phyloP scores from a whole-genome alignment of 768 basidiomycete species.

The Lyophyllum semitale region DNA sequence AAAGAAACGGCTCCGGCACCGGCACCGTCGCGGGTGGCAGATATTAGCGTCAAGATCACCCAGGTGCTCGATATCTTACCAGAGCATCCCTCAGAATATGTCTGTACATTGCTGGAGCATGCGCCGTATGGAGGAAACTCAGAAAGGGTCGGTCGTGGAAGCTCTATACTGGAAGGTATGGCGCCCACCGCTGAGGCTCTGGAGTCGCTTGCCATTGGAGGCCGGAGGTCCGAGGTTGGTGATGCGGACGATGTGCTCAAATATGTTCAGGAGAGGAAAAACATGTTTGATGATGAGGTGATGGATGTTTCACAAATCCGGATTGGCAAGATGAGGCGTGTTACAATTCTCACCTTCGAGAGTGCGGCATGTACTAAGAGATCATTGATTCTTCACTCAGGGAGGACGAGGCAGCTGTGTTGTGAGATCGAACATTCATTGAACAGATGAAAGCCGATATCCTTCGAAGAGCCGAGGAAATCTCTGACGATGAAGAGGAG shows the following conservation, averaged over 20 bases:
- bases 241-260: conserved; percentile 13
- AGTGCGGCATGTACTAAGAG: background rate
- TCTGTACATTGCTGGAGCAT: conserved; percentile 57
- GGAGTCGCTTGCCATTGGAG: background rate
- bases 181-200: conserved; percentile 45
- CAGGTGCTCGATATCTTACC: conserved; percentile 82
- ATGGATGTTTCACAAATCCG: conserved; percentile 64
- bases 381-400: conserved; percentile 25
- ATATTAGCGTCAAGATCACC: conserved; percentile 57
- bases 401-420: conserved; percentile 42
- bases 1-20: conserved; percentile 39
- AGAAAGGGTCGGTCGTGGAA: conserved; percentile 65
- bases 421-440: conserved; percentile 60
- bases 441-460: conserved; percentile 85
- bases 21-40: conserved; percentile 32
- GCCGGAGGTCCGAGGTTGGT: background rate
- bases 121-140: conserved; percentile 52
- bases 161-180: conserved; percentile 77
- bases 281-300: conserved; percentile 73
- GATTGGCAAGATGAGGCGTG: conserved; percentile 59
- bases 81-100: conserved; percentile 54
- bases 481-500: conserved; percentile 64
- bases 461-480: conserved; percentile 70
- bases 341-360: background rate
- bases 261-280: conserved; percentile 51